A percentile compares a stretch with the other conserved stretches of the same genome.
Evolutionary conservation across 139 green algal genomes (phyloP).

Genomic region (Trebouxia sp.): DNA sequence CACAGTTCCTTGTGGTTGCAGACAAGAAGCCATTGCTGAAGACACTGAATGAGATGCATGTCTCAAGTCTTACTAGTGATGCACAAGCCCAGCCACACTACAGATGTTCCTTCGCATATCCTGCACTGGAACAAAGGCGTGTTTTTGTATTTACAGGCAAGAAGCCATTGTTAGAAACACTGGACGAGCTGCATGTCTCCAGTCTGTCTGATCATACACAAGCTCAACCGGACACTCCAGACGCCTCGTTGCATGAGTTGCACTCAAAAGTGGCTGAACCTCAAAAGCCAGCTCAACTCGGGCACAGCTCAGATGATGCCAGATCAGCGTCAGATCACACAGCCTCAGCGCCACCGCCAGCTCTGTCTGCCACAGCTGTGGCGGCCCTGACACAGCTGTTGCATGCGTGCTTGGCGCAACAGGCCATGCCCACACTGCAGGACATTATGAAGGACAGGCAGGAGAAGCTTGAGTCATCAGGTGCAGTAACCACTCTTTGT

Average conservation of each 20-base stretch:
- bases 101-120: too few relatives aligned
- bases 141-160: background rate
- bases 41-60: too few relatives aligned
- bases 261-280: background rate
- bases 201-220: background rate
- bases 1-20: too few relatives aligned
- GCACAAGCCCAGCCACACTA: too few relatives aligned
- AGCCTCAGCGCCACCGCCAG: slow-evolving; percentile 12
- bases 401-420: background rate
- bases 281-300: background rate
- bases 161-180: slow-evolving; percentile 1
- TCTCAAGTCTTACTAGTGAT: too few relatives aligned
- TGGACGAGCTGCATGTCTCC: slow-evolving; percentile 8
- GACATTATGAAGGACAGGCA: slow-evolving; percentile 8
- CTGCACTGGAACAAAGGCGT: background rate
- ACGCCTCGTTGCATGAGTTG: background rate
- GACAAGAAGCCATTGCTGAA: too few relatives aligned
- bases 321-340: background rate
- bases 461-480: background rate
- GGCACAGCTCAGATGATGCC: background rate
- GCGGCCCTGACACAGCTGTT: slow-evolving; percentile 23
- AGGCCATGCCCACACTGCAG: slow-evolving; percentile 26
- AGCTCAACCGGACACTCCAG: background rate
- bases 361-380: slow-evolving; percentile 13
- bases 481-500: background rate